Base-by-base conservation (phyloP, 257 asterid species). In the Osmanthus fragrans region DNA sequence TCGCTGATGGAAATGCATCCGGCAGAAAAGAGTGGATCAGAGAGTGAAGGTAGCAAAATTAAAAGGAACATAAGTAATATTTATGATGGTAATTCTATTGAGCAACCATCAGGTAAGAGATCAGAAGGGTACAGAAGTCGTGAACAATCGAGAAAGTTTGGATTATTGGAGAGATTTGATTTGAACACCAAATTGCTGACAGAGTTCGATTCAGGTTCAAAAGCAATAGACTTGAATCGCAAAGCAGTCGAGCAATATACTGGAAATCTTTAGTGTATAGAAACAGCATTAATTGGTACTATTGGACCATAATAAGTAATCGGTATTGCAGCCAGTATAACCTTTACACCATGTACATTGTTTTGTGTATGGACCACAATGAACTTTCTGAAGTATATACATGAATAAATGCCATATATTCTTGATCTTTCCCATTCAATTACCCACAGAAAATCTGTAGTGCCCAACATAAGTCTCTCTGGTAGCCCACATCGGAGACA, bases 141-240 rank as follows among this genome's bases (percentile, higher is more conserved):
- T 34, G 86, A 78, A 54, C 76, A 82, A 72, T 51, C 29, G 51
- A 74, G 74, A 33, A 77, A 74, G 77, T 16, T 74, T 36, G 79
- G 73, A 45, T 49, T 80, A 32, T 64, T 77, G 73, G 80, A 68
- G 76, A 83, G 54, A 7, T 71, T 93, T 73, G 97, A 91, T 83
- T 84, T 92, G 87, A 92, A 92, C 25, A 76, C 80, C 36, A 70
- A 85, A 73, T 87, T 80, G 54, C 64, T 77, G 76, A 83, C 80
- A 80, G 88, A 86, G n/a, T 83, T 73, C 18, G 93, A 89, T 73
- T 82, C 86, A 30, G 86, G 84, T 56, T 85, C 82, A 15, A 77
- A 69, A 66, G 76, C 49, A 81, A 81, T 90, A 36, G 92, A 91
- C 77, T 88, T 91, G 85, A 91, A 89, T 82, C 79, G 72, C 87